These are phyloP conservation scores for Moniliophthora roreri DNA, from an alignment of 1,284 basidiomycete genomes.

Conservation along the genomic window DNA sequence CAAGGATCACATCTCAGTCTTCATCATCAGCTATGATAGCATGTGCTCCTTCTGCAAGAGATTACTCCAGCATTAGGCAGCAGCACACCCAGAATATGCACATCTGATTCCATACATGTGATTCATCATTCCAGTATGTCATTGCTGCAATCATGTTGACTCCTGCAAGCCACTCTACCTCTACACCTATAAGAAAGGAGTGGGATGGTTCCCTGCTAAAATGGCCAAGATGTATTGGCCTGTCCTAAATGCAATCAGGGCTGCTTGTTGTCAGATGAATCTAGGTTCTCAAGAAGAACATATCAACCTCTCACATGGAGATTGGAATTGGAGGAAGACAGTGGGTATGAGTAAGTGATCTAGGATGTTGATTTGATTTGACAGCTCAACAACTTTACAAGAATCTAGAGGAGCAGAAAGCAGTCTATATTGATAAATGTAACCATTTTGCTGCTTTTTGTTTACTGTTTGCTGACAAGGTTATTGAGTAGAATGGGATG, in stretches of 20 bases:
- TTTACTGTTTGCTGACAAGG: not conserved
- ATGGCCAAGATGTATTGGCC: slow-evolving; percentile 24
- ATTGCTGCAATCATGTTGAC: slow-evolving; percentile 1
- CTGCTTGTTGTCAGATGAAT: slow-evolving; percentile 24
- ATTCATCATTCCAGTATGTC: not conserved
- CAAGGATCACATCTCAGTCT: too few species aligned
- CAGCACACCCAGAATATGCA: too few species aligned
- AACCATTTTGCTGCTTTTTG: not conserved
- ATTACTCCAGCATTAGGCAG: too few species aligned
- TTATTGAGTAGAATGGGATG: not conserved
- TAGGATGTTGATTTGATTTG: not conserved
- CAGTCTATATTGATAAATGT: not conserved
- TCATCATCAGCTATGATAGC: too few species aligned
- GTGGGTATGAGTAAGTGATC: not conserved
- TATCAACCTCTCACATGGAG: slow-evolving; percentile 18
- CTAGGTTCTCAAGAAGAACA: slow-evolving; percentile 24
- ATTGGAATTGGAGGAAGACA: slow-evolving; percentile 27
- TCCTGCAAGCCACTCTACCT: not conserved
- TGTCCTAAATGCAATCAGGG: slow-evolving; percentile 22
- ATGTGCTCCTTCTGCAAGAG: too few species aligned
- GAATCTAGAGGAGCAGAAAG: not conserved
- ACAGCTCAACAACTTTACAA: not conserved
- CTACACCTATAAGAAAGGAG: slow-evolving; percentile 16
- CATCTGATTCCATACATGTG: too few species aligned
- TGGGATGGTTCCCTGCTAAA: slow-evolving; percentile 25